These are phyloP conservation scores for Trichophyton schoenleinii DNA, from an alignment of 2,329 filamentous ascomycete species.

Conservation along the genomic window DNA sequence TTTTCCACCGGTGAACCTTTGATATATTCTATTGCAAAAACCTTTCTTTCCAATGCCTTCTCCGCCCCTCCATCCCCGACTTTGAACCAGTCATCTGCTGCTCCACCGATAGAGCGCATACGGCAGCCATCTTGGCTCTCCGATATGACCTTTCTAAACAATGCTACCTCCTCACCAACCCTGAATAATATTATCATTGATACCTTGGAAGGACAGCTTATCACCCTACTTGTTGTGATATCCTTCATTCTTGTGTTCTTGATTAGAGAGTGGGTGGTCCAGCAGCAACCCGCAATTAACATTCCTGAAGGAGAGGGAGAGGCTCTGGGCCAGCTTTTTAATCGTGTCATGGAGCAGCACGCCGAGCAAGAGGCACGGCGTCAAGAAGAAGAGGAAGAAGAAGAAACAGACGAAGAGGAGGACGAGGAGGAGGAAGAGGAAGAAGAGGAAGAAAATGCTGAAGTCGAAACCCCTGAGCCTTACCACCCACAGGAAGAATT, in stretches of 20 bases:
- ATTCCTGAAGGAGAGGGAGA: conserved; percentile 47
- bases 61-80: conserved; percentile 19
- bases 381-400: conserved; percentile 8
- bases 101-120: conserved; percentile 20
- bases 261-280: conserved; percentile 94
- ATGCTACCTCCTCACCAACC: conserved; percentile 52
- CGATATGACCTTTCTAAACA: conserved; percentile 43
- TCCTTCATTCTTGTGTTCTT: conserved; percentile 95
- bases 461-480: not conserved
- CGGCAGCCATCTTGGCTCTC: conserved; percentile 43
- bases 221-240: conserved; percentile 80
- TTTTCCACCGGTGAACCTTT: conserved; percentile 34
- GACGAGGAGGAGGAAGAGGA: conserved; percentile 8
- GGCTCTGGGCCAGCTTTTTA: conserved; percentile 39
- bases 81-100: conserved; percentile 17
- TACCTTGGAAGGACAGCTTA: conserved; percentile 81
- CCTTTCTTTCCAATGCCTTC: conserved; percentile 28
- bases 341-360: conserved; percentile 1
- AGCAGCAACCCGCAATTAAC: conserved; percentile 89
- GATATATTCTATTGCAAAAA: conserved; percentile 36
- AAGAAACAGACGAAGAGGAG: not conserved
- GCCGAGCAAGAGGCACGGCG: not conserved
- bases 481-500: not conserved
- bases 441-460: conserved; percentile 8
- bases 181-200: conserved; percentile 71